Evolutionary conservation across 805 yeast genomes (phyloP), one percentile per base, ranked within the genome.

Genomic region (Wickerhamiella kurtzmanii): DNA sequence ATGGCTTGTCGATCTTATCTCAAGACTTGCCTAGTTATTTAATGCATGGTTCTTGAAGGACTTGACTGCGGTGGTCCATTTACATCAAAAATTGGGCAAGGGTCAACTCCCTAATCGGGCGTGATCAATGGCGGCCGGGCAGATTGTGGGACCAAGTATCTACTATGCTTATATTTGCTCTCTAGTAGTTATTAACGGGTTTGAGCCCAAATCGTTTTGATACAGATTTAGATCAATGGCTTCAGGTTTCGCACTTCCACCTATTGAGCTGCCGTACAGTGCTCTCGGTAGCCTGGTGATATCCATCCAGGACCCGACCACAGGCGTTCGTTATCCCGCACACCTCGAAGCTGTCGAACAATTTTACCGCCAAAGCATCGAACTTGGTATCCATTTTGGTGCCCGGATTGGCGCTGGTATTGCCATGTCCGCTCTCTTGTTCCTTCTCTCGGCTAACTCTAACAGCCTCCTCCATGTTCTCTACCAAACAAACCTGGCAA

Each of bases 401-500:
- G 69, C 73, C 2, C 69, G 81, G 50, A 64, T 79, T 36, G 85
- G 85, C 13, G 69, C 79, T 37, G 71, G 76, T 2, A 62, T 65
- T 4, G 49, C 74, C 2, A 69, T 78, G 3, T 58, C 75, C 45
- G 60, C 73, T 11, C 60, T 69, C 3, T 60, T 73, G 13, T 53
- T 71, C 3, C 63, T 79, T 39, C 68, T 72, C 55, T 60, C 79
- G 48, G 73, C 71, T 46, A 75, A 73, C 49, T 75, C 71, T 54
- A 71, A 63, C 19, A 76, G 88, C 0, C 83, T 87, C 5, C 74
- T 86, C 22, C 89, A 85, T 60, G 60, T 79, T n/a, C 63, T 86
- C 41, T 87, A 88, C 62, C 79, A 78, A 59, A 44, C 69, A 2
- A 75, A 82, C 32, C 66, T 89, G 45, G 44, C 75, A 2, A 59